phyloP scores from a whole-genome alignment of 495 filamentous ascomycete genomes.

The Friedmanniomyces simplex region DNA sequence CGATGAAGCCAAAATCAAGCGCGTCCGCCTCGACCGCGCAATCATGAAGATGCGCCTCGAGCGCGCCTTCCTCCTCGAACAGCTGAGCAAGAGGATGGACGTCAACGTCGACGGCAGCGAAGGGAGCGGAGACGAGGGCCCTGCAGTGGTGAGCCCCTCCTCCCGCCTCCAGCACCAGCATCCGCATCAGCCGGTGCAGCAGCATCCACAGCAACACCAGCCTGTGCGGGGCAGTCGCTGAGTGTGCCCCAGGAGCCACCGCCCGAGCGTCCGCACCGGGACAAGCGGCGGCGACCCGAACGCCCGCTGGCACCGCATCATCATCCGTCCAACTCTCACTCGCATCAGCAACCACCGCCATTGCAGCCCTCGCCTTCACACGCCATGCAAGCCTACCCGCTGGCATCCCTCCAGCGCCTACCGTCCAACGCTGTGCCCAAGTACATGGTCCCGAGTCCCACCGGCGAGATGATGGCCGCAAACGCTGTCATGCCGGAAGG shows the following conservation, averaged over 20 bases:
- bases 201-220: background rate
- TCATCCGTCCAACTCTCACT: background rate
- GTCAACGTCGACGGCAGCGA: constrained; percentile 67
- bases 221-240: background rate
- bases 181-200: no score
- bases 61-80: constrained; percentile 78
- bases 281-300: constrained; percentile 11
- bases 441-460: constrained; percentile 4
- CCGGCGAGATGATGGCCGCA: background rate
- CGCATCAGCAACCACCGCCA: background rate
- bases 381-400: background rate
- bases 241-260: constrained; percentile 9
- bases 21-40: constrained; percentile 67
- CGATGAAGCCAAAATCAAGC: constrained; percentile 64
- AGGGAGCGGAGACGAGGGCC: constrained; percentile 47
- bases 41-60: constrained; percentile 89
- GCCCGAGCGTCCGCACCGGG: constrained; percentile 18
- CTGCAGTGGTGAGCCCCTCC: constrained; percentile 48
- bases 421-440: background rate
- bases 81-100: constrained; percentile 73
- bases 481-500: constrained; percentile 4
- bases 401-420: background rate
- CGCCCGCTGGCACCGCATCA: background rate
- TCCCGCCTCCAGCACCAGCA: no score
- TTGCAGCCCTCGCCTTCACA: background rate